Conservation (phyloP, 139 green algal genomes). For the Auxenochlorella pyrenoidosa region DNA sequence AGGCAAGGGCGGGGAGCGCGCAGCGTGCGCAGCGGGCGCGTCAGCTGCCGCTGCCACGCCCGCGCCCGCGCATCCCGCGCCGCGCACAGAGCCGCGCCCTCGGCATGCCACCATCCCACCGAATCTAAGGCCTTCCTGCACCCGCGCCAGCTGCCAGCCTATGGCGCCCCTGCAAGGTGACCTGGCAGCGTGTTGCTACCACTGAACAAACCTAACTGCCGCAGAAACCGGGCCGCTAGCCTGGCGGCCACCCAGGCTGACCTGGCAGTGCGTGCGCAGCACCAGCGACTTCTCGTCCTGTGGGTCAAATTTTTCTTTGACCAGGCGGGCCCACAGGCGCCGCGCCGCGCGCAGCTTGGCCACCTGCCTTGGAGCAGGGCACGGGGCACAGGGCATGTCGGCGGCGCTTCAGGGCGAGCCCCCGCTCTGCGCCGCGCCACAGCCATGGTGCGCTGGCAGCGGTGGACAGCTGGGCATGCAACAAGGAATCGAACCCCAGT, state of each 20-base stretch:
- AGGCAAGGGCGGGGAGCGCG: background rate
- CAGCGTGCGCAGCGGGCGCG: background rate
- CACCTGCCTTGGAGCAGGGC: background rate
- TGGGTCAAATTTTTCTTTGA: conserved; percentile 56
- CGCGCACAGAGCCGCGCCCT: too few relatives aligned
- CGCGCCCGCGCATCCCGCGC: background rate
- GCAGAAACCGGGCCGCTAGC: background rate
- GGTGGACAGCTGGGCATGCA: too few relatives aligned
- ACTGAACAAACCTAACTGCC: too few relatives aligned
- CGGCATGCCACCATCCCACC: background rate
- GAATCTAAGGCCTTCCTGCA: too few relatives aligned
- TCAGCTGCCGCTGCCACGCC: background rate
- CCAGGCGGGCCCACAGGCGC: conserved; percentile 69
- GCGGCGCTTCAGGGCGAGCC: too few relatives aligned
- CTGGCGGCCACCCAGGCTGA: background rate
- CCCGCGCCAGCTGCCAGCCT: too few relatives aligned
- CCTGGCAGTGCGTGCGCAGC: conserved; percentile 72
- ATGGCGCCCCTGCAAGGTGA: too few relatives aligned
- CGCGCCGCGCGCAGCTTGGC: conserved; percentile 76
- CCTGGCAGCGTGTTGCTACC: too few relatives aligned
- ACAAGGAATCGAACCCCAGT: too few relatives aligned
- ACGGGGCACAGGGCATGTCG: too few relatives aligned
- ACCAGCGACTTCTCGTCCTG: conserved; percentile 63
- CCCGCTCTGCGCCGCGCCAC: too few relatives aligned
- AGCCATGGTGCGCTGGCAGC: too few relatives aligned